A percentile compares a stretch with the other conserved stretches of the same genome.
These are phyloP conservation scores for Camellia sinensis DNA, from an alignment of 148 eudicot species.

Conservation along the genomic window DNA sequence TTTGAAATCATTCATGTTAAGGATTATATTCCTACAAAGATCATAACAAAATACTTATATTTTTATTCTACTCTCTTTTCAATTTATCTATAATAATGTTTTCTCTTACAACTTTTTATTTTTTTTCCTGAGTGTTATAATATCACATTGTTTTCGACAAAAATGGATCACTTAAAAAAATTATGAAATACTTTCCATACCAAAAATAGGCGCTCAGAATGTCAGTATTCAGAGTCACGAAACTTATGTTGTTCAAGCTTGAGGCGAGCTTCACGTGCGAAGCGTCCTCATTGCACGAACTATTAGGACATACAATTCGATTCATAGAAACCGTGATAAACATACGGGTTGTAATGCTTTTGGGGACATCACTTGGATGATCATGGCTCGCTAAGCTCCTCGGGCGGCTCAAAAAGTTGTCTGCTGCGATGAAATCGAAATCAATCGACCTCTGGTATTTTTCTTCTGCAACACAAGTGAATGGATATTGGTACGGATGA, in stretches of 20 bases:
- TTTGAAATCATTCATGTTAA: no score
- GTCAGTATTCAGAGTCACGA: constrained; percentile 5
- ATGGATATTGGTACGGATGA: background rate
- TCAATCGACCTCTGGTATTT: background rate
- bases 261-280: background rate
- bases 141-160: no score
- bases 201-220: background rate
- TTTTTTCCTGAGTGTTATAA: no score
- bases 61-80: no score
- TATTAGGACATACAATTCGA: background rate
- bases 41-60: no score
- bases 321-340: constrained; percentile 10
- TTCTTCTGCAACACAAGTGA: background rate
- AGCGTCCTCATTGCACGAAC: background rate
- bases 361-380: constrained; percentile 16
- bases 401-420: background rate
- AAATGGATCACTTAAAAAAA: no score
- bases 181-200: background rate
- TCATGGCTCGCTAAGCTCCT: constrained; percentile 11
- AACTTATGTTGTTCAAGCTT: constrained; percentile 15
- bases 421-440: background rate
- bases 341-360: background rate
- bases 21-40: no score
- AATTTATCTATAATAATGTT: no score
- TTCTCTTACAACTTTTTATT: no score